Evolutionary conservation across 2,329 filamentous ascomycete genomes (phyloP), one percentile per base, ranked within the genome.

Genomic region (Pyrenophora graminea): DNA sequence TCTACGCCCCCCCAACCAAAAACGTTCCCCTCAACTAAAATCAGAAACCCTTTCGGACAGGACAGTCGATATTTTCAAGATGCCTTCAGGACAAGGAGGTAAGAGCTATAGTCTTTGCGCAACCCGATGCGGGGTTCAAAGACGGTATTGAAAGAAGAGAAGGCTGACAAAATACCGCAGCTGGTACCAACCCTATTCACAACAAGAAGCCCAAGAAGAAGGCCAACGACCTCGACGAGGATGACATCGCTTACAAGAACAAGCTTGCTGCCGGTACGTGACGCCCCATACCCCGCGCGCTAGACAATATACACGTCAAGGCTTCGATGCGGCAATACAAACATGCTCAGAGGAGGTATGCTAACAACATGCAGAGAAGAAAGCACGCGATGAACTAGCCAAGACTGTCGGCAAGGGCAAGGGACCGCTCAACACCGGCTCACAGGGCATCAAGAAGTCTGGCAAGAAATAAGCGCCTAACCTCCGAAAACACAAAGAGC

Each of bases 391-490:
- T 33, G 90, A 91, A 8, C 73, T 95, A 77, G 85, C 87, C n/a
- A 82, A 86, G 58, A 89, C 90, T 77, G 87, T 87, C 7, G 82
- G 86, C 55, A 89, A 90, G 79, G 87, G 89, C 39, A 87, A 88
- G 68, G 93, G 93, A 3, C 92, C 93, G 32, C 74, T 97, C 72
- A 92, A 91, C 78, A 88, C 85, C 27, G 91, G 91, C 30, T 76
- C 82, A 41, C 90, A 95, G 78, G 91, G 91, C 57, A 96, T 97
- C 81, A 97, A 97, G 87, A 97, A 96, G 85, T 94, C 89, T 56
- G 92, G 91, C 76, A 96, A 97, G 67, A 96, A 97, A 87, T 96
- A 66, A 68, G 56, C 63, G 55, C 30, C 18, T 30, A 21, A n/a
- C 32, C 15, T 6, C 10, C 27, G 27, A 30, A 30, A 23, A 6